Percentiles rank a stretch among this genome's conserved stretches.
These are phyloP conservation scores for Botrytis tulipae DNA, from an alignment of 2,329 filamentous ascomycete genomes.

Conservation along the genomic window DNA sequence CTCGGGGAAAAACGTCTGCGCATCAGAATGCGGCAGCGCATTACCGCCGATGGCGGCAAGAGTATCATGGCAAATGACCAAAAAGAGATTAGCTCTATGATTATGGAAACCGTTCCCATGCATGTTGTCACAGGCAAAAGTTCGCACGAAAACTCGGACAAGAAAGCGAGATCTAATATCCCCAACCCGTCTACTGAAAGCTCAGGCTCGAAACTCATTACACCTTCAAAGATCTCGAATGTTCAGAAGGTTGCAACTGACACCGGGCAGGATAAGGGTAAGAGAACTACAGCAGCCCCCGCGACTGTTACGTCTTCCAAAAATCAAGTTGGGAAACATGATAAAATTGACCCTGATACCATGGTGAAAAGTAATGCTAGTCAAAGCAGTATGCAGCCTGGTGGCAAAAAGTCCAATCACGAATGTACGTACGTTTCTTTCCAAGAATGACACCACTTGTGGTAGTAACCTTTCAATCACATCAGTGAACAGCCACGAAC, in stretches of 20 bases:
- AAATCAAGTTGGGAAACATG: not conserved
- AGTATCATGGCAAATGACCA: not conserved
- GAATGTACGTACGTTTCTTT: not conserved
- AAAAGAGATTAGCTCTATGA: not conserved
- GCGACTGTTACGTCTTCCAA: not conserved
- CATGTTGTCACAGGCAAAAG: conserved; percentile 5
- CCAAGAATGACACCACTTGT: not conserved
- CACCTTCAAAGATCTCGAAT: not conserved
- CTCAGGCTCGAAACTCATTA: conserved; percentile 3
- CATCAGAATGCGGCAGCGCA: conserved; percentile 1
- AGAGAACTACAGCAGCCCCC: not conserved
- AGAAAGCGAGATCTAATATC: not conserved
- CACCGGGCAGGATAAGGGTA: not conserved
- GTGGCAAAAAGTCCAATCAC: not conserved
- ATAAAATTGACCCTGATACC: not conserved
- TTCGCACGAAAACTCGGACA: conserved; percentile 5
- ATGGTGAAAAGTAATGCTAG: conserved; percentile 1
- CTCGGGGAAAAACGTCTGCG: not conserved
- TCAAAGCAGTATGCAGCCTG: not conserved
- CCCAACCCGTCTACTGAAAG: not conserved
- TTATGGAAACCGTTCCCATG: not conserved
- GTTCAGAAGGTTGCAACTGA: not conserved
- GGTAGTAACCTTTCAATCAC: conserved; percentile 1
- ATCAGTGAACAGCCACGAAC: not conserved
- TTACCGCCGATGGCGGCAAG: conserved; percentile 5